These are phyloP conservation scores for Claviceps africana DNA, from an alignment of 2,329 filamentous ascomycete genomes.

Conservation along the genomic window DNA sequence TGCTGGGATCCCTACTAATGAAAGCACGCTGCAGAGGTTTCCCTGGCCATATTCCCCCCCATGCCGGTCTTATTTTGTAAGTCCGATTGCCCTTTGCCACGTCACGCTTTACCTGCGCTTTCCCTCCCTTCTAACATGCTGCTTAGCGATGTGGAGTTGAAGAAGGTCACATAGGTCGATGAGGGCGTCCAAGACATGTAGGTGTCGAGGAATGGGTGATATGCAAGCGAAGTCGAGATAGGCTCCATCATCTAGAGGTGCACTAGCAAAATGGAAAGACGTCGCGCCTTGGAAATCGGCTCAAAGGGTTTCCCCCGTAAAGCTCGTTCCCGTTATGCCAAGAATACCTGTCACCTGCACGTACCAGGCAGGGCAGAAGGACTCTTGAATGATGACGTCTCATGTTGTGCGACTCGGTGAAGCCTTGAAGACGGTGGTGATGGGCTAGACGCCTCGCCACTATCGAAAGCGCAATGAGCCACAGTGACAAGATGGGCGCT, in stretches of 20 bases:
- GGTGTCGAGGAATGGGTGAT: background rate
- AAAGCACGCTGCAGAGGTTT: conserved; percentile 47
- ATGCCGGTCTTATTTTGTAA: conserved; percentile 4
- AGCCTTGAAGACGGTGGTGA: too few species aligned
- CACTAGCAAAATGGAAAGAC: background rate
- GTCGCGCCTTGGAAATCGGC: background rate
- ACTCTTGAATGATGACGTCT: background rate
- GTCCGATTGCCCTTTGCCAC: background rate
- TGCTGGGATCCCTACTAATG: background rate
- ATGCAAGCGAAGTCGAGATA: background rate
- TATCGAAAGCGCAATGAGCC: too few species aligned
- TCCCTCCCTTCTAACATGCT: background rate
- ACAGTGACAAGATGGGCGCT: too few species aligned
- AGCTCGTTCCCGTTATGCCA: background rate
- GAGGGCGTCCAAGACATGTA: background rate
- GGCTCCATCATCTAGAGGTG: background rate
- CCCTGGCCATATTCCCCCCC: conserved; percentile 55
- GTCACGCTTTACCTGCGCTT: background rate
- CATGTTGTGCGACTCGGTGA: background rate
- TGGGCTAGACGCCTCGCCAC: too few species aligned
- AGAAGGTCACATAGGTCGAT: conserved; percentile 1
- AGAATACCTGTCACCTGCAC: background rate
- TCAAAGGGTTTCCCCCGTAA: background rate
- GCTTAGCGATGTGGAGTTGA: conserved; percentile 5
- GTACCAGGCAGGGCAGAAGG: background rate